A percentile compares a stretch with the other conserved stretches of the same genome.
Conservation (phyloP, 1,284 basidiomycete genomes). For the Moesziomyces globuligerus region DNA sequence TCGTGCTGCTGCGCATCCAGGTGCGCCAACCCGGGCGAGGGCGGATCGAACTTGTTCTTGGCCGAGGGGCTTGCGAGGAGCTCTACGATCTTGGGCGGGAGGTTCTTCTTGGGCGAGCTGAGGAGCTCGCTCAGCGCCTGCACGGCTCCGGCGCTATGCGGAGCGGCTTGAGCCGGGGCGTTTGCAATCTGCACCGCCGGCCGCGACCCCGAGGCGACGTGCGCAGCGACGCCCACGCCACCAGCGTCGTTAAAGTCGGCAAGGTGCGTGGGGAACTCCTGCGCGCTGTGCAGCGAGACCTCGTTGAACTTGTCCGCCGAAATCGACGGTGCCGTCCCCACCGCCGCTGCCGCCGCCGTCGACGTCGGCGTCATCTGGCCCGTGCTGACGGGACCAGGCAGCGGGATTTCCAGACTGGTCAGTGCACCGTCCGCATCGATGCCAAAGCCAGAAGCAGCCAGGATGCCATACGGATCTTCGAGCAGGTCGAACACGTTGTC, state of each 20-base stretch:
- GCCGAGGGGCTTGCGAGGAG: constrained; percentile 25
- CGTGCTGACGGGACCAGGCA: background rate
- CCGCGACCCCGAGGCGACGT: constrained; percentile 19
- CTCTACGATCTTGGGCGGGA: constrained; percentile 34
- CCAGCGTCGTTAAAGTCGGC: constrained; percentile 50
- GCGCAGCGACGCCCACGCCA: constrained; percentile 55
- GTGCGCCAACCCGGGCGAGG: constrained; percentile 2
- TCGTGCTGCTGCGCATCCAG: constrained; percentile 9
- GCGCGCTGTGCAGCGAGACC: constrained; percentile 56
- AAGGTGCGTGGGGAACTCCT: constrained; percentile 50
- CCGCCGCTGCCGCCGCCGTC: background rate
- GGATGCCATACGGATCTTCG: constrained; percentile 64
- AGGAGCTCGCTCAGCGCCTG: constrained; percentile 24
- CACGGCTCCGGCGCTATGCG: no score
- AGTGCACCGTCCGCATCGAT: constrained; percentile 30
- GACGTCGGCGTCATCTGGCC: constrained; percentile 20
- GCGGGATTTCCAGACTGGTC: constrained; percentile 21
- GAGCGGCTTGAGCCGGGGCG: no score
- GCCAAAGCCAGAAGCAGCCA: constrained; percentile 58
- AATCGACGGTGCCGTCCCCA: constrained; percentile 11
- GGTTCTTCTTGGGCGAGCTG: constrained; percentile 24
- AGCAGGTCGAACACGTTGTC: constrained; percentile 55
- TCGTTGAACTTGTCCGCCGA: constrained; percentile 51
- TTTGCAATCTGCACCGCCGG: constrained; percentile 19
- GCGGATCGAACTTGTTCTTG: constrained; percentile 1